These are phyloP conservation scores for Ophidiomyces ophidiicola DNA, from an alignment of 2,329 filamentous ascomycete species.

Conservation along the genomic window DNA sequence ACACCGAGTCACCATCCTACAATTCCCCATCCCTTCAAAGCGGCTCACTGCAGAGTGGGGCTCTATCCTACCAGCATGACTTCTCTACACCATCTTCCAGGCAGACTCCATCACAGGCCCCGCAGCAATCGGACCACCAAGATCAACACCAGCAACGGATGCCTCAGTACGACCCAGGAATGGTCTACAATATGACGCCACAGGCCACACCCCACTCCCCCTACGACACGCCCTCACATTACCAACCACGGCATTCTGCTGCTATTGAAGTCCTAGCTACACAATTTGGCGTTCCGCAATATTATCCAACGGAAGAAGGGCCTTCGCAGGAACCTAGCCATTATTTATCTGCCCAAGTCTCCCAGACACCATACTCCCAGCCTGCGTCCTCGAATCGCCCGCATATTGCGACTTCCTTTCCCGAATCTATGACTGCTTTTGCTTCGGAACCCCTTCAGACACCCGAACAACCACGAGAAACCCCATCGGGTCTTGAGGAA, in stretches of 20 bases:
- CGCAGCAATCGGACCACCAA: constrained; percentile 20
- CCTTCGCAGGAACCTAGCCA: constrained; percentile 48
- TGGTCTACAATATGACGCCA: constrained; percentile 70
- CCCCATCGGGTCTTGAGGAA: constrained; percentile 47
- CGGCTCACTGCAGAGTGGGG: constrained; percentile 37
- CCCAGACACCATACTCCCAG: constrained; percentile 47
- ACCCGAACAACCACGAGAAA: constrained; percentile 19
- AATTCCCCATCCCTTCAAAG: constrained; percentile 41
- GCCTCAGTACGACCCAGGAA: constrained; percentile 47
- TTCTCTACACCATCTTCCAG: constrained; percentile 39
- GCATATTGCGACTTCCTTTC: constrained; percentile 40
- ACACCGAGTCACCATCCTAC: constrained; percentile 43
- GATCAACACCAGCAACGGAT: constrained; percentile 42
- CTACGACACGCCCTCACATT: constrained; percentile 66
- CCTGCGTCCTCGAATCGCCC: constrained; percentile 46
- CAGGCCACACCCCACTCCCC: constrained; percentile 47
- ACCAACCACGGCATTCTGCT: constrained; percentile 62
- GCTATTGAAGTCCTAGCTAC: constrained; percentile 63
- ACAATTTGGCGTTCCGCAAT: constrained; percentile 58
- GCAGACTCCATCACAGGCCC: constrained; percentile 20
- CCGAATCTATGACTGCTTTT: constrained; percentile 39
- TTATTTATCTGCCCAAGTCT: constrained; percentile 55
- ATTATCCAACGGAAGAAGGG: constrained; percentile 57
- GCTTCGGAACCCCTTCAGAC: constrained; percentile 30
- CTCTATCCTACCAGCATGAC: constrained; percentile 55